These are phyloP conservation scores for Hemisphaericaspora nanyangensis DNA, from an alignment of 805 yeast genomes.

Conservation along the genomic window DNA sequence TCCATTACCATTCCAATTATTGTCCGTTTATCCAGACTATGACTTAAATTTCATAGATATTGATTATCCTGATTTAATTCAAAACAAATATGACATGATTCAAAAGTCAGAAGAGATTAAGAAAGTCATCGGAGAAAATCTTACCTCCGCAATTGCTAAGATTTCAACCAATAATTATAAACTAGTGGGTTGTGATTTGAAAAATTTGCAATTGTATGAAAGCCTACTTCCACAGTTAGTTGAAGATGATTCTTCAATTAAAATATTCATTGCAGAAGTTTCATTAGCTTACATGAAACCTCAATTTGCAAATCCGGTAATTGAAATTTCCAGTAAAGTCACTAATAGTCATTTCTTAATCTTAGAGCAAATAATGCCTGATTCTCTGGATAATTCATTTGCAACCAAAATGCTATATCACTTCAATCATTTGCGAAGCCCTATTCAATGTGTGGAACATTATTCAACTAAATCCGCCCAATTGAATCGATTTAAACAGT, in stretches of 20 bases:
- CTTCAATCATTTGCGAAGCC: slow-evolving; percentile 61
- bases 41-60: slow-evolving; percentile 57
- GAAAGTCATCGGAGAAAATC: slow-evolving; percentile 39
- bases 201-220: slow-evolving; percentile 39
- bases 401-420: slow-evolving; percentile 73
- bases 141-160: slow-evolving; percentile 5
- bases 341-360: slow-evolving; percentile 55
- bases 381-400: slow-evolving; percentile 61
- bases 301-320: slow-evolving; percentile 58
- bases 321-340: slow-evolving; percentile 43
- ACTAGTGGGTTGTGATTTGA: slow-evolving; percentile 66
- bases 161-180: slow-evolving; percentile 42
- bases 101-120: slow-evolving; percentile 42
- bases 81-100: slow-evolving; percentile 53
- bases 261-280: slow-evolving; percentile 75
- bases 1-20: slow-evolving; percentile 38
- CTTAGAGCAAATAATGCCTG: slow-evolving; percentile 70
- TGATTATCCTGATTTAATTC: slow-evolving; percentile 69
- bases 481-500: slow-evolving; percentile 44
- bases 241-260: slow-evolving; percentile 29
- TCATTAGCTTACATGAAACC: slow-evolving; percentile 78
- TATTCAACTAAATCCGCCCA: slow-evolving; percentile 56
- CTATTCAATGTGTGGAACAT: slow-evolving; percentile 57
- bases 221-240: slow-evolving; percentile 21
- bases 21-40: slow-evolving; percentile 28